Evolutionary conservation across 2,329 filamentous ascomycete genomes (phyloP).

Genomic region (Pestalotiopsis sp.): DNA sequence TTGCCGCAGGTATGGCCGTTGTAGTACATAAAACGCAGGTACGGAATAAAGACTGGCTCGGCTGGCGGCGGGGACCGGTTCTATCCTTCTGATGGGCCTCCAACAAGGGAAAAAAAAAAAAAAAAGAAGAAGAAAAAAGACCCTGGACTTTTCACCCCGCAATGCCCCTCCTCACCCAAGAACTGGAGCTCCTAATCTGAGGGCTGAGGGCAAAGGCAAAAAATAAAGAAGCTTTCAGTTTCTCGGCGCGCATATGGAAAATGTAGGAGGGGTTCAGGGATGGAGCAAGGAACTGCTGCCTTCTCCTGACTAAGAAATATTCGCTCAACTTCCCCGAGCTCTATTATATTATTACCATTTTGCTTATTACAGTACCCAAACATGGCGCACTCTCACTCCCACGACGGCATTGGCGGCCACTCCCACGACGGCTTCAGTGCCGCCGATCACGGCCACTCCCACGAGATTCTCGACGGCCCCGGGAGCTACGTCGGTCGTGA

Average conservation of each 20-base stretch:
- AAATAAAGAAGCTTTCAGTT: neutral
- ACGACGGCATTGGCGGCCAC: conserved; percentile 52
- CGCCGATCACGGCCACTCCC: conserved; percentile 85
- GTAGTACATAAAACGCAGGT: neutral
- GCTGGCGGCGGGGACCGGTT: neutral
- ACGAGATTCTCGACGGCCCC: conserved; percentile 92
- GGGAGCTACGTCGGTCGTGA: conserved; percentile 88
- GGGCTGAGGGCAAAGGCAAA: neutral
- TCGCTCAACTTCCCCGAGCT: neutral
- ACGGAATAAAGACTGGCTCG: neutral
- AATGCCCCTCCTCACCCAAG: neutral
- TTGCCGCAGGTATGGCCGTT: neutral
- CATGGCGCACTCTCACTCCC: conserved; percentile 50
- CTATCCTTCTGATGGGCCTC: neutral
- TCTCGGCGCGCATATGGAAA: neutral
- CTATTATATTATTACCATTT: neutral
- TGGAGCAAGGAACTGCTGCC: neutral
- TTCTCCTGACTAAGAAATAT: neutral
- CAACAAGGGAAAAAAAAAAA: too few species aligned
- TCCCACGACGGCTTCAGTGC: conserved; percentile 53
- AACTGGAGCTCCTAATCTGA: neutral
- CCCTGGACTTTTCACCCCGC: neutral
- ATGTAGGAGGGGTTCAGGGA: neutral
- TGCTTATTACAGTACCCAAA: neutral
- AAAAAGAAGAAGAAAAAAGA: conserved; percentile 1